phyloP scores from a whole-genome alignment of 2,329 filamentous ascomycete genomes.

The Penicillium sp. region DNA sequence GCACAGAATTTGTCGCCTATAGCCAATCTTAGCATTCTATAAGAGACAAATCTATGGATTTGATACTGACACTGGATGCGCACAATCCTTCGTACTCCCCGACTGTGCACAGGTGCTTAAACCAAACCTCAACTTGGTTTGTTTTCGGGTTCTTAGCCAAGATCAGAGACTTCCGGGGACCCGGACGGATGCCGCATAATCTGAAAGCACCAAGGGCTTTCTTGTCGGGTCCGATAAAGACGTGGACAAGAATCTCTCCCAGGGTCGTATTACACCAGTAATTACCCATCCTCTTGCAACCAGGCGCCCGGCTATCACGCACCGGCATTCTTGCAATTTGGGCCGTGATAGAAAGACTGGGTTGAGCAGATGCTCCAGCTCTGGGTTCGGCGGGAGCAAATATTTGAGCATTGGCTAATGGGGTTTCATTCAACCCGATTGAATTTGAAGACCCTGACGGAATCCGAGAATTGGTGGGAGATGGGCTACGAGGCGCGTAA shows the following conservation, averaged over 20 bases:
- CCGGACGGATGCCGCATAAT: not conserved
- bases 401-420: no score
- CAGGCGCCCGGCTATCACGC: not conserved
- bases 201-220: not conserved
- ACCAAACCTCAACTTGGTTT: not conserved
- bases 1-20: not conserved
- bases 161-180: not conserved
- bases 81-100: not conserved
- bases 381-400: not conserved
- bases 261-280: not conserved
- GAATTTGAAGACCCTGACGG: not conserved
- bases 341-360: not conserved
- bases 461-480: not conserved
- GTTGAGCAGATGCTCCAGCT: not conserved
- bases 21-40: not conserved
- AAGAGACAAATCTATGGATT: not conserved
- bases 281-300: not conserved
- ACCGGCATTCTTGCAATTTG: not conserved
- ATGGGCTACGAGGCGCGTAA: not conserved
- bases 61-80: not conserved
- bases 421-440: not conserved
- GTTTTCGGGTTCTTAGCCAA: not conserved
- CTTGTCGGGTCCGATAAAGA: not conserved
- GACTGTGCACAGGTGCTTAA: constrained; percentile 2
- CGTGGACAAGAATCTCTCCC: not conserved